Evolutionary conservation across 371 early-diverging fungal species (phyloP), one percentile per base, ranked within the genome.

Genomic region (Rhizopus microsporus): DNA sequence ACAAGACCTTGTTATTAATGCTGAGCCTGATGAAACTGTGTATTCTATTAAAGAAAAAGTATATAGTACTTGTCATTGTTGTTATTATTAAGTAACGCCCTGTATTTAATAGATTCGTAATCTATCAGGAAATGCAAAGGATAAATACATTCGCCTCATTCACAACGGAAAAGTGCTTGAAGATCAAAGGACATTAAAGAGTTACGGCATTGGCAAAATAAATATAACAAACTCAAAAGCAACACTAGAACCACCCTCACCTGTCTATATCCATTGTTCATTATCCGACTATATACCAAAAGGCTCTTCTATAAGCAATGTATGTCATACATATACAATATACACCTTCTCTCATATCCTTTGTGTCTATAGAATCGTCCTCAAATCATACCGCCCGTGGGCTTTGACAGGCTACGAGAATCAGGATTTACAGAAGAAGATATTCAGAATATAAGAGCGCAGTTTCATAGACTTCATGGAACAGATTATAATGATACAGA

Each of bases 401-500:
- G 88, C 1, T 88, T 90, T 64, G 88, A 90, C 63, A 71, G 90
- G 15, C 59, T 90, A 49, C 65, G 83, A 48, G 88, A 90, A 54
- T 74, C 88, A 12, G 90, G 90, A 0, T 87, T 88, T 58, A 82
- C 87, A 39, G 79, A 81, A 37, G 83, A 87, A 43, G 90, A 90
- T 60, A 84, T 90, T 33, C 72, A 74, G 37, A 74, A 78, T 42
- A 74, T 90, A 32, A 77, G 88, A 32, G 52, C 77, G 15, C 87
- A 87, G 51, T 90, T 90, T 51, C 89, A 89, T 74, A 67, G 69
- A 37, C 33, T 74, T 8, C 65, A 74, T 54, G 72, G 74, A 0
- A 75, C 71, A 9, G 29, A 61, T 34, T 62, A 58, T 40, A 63
- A 72, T 17, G 66, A 68, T 33, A 47, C 49, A 8, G 42, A 61